phyloP scores from a whole-genome alignment of 169 alveolate species.

The Plasmodium vivax region DNA sequence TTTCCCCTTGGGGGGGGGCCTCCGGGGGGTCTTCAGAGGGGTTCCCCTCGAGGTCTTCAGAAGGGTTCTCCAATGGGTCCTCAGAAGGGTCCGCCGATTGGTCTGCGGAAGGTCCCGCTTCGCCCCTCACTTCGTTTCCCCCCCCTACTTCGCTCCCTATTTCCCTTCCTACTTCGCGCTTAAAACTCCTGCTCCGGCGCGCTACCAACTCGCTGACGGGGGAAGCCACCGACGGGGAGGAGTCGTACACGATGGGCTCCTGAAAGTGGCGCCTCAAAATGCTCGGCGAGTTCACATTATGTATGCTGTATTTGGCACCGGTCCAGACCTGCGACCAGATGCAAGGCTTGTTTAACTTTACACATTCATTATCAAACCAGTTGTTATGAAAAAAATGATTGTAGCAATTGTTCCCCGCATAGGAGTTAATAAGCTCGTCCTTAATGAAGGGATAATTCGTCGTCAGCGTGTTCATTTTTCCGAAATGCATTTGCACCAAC shows the following conservation, averaged over 20 bases:
- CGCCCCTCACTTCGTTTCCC: not conserved
- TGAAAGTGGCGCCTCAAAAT: conserved; percentile 19
- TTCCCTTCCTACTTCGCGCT: not conserved
- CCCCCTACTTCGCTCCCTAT: not conserved
- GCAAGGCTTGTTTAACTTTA: conserved; percentile 61
- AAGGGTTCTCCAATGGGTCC: too few species aligned
- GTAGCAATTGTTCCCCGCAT: conserved; percentile 74
- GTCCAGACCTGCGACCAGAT: conserved; percentile 76
- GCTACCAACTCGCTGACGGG: not conserved
- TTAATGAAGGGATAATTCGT: conserved; percentile 57
- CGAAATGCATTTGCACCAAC: conserved; percentile 38
- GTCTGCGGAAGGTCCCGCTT: not conserved
- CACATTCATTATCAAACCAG: conserved; percentile 73
- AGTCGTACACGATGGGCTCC: conserved; percentile 14
- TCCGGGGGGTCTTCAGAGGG: not conserved
- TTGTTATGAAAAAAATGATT: conserved; percentile 64
- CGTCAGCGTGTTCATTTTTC: conserved; percentile 58
- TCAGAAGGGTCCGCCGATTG: not conserved
- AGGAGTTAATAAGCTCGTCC: conserved; percentile 43
- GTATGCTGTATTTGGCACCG: conserved; percentile 74
- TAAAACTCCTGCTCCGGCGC: not conserved
- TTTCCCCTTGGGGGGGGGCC: not conserved
- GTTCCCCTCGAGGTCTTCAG: not conserved
- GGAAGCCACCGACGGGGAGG: not conserved
- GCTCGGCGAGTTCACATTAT: conserved; percentile 22